A percentile compares a stretch with the other conserved stretches of the same genome.
These are phyloP conservation scores for Fagopyrum tataricum DNA, from an alignment of 148 eudicot species.

Conservation along the genomic window DNA sequence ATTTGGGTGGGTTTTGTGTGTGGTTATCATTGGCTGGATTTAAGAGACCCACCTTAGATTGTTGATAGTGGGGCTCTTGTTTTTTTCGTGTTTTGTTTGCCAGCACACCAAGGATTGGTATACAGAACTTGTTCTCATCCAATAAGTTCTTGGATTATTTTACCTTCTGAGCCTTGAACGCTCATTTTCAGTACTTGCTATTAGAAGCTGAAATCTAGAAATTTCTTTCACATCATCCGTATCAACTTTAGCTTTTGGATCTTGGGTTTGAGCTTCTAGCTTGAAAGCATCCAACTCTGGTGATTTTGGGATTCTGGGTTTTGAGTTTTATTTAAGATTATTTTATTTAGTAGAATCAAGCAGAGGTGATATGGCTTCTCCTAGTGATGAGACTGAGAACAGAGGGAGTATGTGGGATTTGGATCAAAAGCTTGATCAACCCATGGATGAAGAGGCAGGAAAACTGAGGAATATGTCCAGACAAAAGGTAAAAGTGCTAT, in stretches of 20 bases:
- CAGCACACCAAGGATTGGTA: neutral
- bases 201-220: neutral
- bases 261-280: neutral
- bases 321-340: too few species aligned
- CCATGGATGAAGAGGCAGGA: constrained; percentile 98
- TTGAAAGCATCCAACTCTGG: neutral
- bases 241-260: neutral
- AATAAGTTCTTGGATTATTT: neutral
- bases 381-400: constrained; percentile 37
- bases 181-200: neutral
- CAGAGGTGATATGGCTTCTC: too few species aligned
- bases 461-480: constrained; percentile 61
- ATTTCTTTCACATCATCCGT: neutral
- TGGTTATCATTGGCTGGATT: neutral
- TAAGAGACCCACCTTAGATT: constrained; percentile 5
- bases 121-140: constrained; percentile 8
- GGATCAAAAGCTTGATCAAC: constrained; percentile 96
- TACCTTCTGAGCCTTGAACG: neutral
- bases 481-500: constrained; percentile 54
- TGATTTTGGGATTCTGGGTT: neutral
- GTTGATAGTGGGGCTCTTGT: constrained; percentile 3
- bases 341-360: too few species aligned
- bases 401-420: constrained; percentile 95
- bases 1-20: constrained; percentile 2
- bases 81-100: neutral